These are phyloP conservation scores for Aquanectria penicillioides DNA, from an alignment of 2,329 filamentous ascomycete species.

Conservation along the genomic window DNA sequence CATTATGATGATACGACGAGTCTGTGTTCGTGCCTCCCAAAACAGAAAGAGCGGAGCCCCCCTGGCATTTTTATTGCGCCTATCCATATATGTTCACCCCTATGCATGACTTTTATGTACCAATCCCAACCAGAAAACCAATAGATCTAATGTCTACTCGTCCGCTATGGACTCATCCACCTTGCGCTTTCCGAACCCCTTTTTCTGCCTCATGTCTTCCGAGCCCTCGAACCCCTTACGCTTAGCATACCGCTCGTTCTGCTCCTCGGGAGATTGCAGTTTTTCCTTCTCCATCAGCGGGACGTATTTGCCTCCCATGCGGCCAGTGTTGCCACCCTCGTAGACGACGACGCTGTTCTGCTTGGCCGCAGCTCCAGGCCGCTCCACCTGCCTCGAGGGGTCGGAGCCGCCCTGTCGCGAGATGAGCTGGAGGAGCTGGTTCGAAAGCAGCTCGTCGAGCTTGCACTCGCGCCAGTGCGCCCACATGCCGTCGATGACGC, in stretches of 20 bases:
- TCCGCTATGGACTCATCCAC: conserved; percentile 36
- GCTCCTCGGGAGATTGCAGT: conserved; percentile 61
- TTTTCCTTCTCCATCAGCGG: conserved; percentile 62
- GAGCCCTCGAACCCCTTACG: conserved; percentile 66
- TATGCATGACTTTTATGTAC: conserved; percentile 15
- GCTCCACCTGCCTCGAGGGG: conserved; percentile 24
- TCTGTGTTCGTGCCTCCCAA: conserved; percentile 16
- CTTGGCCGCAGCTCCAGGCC: conserved; percentile 25
- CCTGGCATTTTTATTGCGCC: conserved; percentile 10
- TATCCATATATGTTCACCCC: conserved; percentile 4
- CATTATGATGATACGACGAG: conserved; percentile 14
- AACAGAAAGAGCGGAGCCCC: neutral
- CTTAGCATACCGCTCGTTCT: conserved; percentile 70
- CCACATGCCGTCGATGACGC: conserved; percentile 83
- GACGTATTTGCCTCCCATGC: conserved; percentile 63
- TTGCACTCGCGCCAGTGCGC: conserved; percentile 83
- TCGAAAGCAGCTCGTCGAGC: conserved; percentile 88
- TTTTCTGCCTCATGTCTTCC: conserved; percentile 57
- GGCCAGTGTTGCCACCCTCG: conserved; percentile 64
- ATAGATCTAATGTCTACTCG: conserved; percentile 30
- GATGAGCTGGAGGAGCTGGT: conserved; percentile 74
- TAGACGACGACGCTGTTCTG: conserved; percentile 52
- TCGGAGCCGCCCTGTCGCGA: conserved; percentile 50
- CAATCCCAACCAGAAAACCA: no score
- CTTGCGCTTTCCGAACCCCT: conserved; percentile 45